These are phyloP conservation scores for Chaetomiaceae sp. DNA, from an alignment of 2,329 filamentous ascomycete genomes.

Conservation along the genomic window DNA sequence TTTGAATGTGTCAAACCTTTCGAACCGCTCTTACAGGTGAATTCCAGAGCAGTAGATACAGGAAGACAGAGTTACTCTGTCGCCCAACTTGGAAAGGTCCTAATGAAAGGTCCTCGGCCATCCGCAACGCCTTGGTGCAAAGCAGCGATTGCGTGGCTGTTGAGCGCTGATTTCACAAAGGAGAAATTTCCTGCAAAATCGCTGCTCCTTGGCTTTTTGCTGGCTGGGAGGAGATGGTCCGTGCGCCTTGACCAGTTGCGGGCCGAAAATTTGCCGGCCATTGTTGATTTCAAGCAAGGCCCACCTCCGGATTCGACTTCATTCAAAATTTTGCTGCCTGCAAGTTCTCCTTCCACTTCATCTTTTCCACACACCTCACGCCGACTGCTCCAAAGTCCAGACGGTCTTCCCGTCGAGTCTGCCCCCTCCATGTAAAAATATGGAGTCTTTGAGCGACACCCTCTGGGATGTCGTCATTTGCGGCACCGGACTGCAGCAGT, in stretches of 20 bases:
- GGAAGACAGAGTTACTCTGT: constrained; percentile 59
- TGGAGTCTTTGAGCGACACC: constrained; percentile 72
- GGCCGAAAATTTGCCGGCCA: constrained; percentile 18
- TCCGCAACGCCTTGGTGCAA: constrained; percentile 33
- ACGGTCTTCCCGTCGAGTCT: constrained; percentile 10
- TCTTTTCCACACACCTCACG: constrained; percentile 7
- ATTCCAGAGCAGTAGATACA: constrained; percentile 88
- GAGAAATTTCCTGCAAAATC: constrained; percentile 27
- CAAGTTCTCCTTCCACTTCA: constrained; percentile 2
- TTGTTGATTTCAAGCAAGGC: background rate
- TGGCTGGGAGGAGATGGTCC: background rate
- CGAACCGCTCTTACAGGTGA: constrained; percentile 76
- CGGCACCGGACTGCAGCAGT: constrained; percentile 74
- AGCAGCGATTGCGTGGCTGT: constrained; percentile 34
- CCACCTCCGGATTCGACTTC: constrained; percentile 15
- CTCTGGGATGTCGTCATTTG: constrained; percentile 76
- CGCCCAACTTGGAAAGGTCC: constrained; percentile 52
- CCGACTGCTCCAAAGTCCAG: background rate
- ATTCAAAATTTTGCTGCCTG: constrained; percentile 25
- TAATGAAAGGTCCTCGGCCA: constrained; percentile 50
- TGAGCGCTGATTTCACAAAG: constrained; percentile 38
- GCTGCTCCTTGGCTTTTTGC: constrained; percentile 4
- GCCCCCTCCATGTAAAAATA: constrained; percentile 46
- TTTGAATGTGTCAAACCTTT: constrained; percentile 68
- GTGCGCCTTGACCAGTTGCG: constrained; percentile 19